Evolutionary conservation across 768 basidiomycete genomes (phyloP), one percentile per base, ranked within the genome.

Genomic region (Xerocomellus chrysenteron): DNA sequence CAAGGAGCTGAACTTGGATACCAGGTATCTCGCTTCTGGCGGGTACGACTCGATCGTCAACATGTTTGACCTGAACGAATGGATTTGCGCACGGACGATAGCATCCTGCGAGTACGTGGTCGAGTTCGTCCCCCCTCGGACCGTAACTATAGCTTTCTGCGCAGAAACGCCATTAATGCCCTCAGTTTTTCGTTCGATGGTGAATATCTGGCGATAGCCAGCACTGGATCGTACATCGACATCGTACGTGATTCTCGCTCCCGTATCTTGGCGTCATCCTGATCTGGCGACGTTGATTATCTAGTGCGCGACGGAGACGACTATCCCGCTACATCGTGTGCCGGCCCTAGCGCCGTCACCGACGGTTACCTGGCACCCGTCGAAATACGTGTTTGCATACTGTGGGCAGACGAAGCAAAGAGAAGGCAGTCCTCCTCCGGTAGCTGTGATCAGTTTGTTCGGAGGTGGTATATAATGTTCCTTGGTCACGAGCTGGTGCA

Each of bases 1-100:
- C 4, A 33, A 24, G 6, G 21, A 21, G 24, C 4, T 57, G 49
- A 58, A 24, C 58, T 55, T 57, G 26, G 59, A 45, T 30, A 26
- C 26, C 60, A 87, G 86, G 50, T 92, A 91, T 61, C 79, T 92
- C 40, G 89, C 89, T 2, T 87, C 89, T 2, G 90, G 90, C 33
- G 90, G 90, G 13, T 79, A 82, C 53, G 90, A 93, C 66, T 89
- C 88, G 9, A 92, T 93, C 52, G 85, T 93, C 47, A 89, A 91
- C 64, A 75, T 92, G 67, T 91, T 90, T 64, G 90, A 92, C 67
- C 63, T 86, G 55, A 76, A 78, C n/a, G 87, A 91, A 56, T 91
- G 88, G 90, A 88, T 92, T 62, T 87, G 85, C 57, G 81, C 82
- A 5, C 80, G 87, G 45, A 90, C 88, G 17, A 89, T 92, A 57